Percentiles rank a stretch among this genome's conserved stretches.
These are phyloP conservation scores for Arabidopsis lyrata DNA, from an alignment of 441 rosid species.

Conservation along the genomic window DNA sequence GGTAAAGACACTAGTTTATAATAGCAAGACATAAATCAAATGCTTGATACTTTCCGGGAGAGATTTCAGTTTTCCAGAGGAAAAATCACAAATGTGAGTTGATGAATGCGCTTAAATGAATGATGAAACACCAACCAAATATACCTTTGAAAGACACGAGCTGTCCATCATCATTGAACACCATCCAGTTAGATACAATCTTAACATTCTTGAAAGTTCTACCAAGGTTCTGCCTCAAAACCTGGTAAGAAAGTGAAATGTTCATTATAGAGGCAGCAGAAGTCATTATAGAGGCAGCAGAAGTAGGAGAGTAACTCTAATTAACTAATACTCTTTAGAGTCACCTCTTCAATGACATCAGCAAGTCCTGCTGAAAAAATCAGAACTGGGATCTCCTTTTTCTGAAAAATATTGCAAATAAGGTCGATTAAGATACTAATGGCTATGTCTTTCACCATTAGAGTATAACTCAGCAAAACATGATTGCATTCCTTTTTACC, in stretches of 20 bases:
- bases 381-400: conserved; percentile 74
- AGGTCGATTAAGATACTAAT: neutral
- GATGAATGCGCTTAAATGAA: neutral
- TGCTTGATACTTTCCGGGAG: neutral
- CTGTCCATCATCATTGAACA: conserved; percentile 59
- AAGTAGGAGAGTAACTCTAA: neutral
- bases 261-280: neutral
- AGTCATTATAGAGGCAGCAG: neutral
- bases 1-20: conserved; percentile 20
- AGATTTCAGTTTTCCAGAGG: conserved; percentile 6
- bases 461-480: neutral
- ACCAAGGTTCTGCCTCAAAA: conserved; percentile 83
- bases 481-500: conserved; percentile 49
- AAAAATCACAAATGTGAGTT: conserved; percentile 5
- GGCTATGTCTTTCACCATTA: neutral
- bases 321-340: conserved; percentile 24
- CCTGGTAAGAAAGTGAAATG: conserved; percentile 47
- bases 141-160: conserved; percentile 84
- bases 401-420: conserved; percentile 51
- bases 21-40: conserved; percentile 15
- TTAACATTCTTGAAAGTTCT: conserved; percentile 71
- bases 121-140: conserved; percentile 9
- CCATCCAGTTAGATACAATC: conserved; percentile 85
- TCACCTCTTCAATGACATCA: conserved; percentile 92
- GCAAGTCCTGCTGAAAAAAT: conserved; percentile 95